Conservation (phyloP, 306 rosid genomes). For the Malus domestica region DNA sequence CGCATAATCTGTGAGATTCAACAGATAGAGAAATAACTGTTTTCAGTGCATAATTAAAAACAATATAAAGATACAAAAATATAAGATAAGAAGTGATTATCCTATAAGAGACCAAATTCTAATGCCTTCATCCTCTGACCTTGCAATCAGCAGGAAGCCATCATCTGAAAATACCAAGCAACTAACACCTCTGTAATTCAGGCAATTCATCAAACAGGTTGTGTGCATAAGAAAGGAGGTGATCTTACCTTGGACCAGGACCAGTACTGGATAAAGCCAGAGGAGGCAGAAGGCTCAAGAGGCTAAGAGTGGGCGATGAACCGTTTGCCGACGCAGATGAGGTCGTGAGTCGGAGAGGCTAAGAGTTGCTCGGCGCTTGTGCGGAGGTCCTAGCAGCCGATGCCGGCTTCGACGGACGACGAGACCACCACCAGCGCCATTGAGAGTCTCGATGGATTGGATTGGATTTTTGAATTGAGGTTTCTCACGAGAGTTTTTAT, state of each 20-base stretch:
- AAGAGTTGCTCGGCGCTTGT: conserved; percentile 47
- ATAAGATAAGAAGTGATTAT: conserved; percentile 17
- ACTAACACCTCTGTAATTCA: neutral
- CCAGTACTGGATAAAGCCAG: conserved; percentile 54
- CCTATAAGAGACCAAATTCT: conserved; percentile 59
- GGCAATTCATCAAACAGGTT: conserved; percentile 8
- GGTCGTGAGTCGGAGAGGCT: conserved; percentile 64
- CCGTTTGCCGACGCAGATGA: conserved; percentile 44
- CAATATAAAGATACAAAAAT: neutral
- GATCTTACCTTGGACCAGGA: conserved; percentile 60
- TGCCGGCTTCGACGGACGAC: no score
- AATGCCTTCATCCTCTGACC: conserved; percentile 5
- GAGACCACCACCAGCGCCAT: no score
- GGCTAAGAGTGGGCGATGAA: conserved; percentile 68
- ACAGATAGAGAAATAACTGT: neutral
- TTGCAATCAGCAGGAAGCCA: no score
- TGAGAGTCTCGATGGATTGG: no score
- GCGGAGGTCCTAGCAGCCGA: conserved; percentile 76
- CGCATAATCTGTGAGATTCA: conserved; percentile 47
- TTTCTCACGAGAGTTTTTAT: neutral
- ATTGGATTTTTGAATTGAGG: no score
- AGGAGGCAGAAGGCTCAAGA: conserved; percentile 23
- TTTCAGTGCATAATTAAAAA: neutral
- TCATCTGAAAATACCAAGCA: no score
- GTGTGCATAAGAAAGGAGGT: neutral